Evolutionary conservation across 2,329 filamentous ascomycete species (phyloP).

Genomic region (Ceratocystis cacaofunesta): DNA sequence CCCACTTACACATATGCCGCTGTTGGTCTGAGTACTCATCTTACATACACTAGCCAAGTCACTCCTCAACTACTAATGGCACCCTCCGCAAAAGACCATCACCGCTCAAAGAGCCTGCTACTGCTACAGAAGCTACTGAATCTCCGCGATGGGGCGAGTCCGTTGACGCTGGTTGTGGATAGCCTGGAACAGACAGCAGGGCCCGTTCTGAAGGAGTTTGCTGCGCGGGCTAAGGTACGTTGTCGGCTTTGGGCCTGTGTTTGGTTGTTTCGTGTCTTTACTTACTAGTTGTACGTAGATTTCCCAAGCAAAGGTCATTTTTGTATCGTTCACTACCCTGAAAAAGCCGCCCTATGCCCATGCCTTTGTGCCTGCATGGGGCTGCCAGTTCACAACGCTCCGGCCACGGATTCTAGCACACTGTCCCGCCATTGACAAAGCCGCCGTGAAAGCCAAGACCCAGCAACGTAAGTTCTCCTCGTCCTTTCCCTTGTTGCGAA

Average conservation of each 20-base stretch:
- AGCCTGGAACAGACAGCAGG: constrained; percentile 66
- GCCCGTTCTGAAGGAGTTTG: constrained; percentile 58
- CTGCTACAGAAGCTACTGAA: constrained; percentile 71
- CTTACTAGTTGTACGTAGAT: constrained; percentile 20
- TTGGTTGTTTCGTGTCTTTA: neutral
- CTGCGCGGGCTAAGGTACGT: constrained; percentile 55
- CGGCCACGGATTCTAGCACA: constrained; percentile 44
- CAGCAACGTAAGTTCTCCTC: constrained; percentile 29
- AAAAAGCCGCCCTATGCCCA: constrained; percentile 50
- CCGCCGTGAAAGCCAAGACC: constrained; percentile 25
- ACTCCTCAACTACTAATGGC: constrained; percentile 31
- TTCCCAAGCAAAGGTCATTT: constrained; percentile 54
- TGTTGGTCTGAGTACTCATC: neutral
- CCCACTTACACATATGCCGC: neutral
- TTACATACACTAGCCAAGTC: no score
- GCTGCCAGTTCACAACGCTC: constrained; percentile 42
- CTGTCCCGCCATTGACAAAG: constrained; percentile 28
- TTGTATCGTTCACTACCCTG: constrained; percentile 64
- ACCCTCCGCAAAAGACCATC: constrained; percentile 44
- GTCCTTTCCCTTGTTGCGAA: neutral
- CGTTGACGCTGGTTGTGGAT: constrained; percentile 75
- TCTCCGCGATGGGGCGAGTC: constrained; percentile 63
- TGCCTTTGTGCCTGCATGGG: constrained; percentile 48
- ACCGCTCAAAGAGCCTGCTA: constrained; percentile 70
- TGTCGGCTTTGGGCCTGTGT: neutral